Evolutionary conservation across 495 filamentous ascomycete species (phyloP).

Genomic region (Aeminium ludgeri): DNA sequence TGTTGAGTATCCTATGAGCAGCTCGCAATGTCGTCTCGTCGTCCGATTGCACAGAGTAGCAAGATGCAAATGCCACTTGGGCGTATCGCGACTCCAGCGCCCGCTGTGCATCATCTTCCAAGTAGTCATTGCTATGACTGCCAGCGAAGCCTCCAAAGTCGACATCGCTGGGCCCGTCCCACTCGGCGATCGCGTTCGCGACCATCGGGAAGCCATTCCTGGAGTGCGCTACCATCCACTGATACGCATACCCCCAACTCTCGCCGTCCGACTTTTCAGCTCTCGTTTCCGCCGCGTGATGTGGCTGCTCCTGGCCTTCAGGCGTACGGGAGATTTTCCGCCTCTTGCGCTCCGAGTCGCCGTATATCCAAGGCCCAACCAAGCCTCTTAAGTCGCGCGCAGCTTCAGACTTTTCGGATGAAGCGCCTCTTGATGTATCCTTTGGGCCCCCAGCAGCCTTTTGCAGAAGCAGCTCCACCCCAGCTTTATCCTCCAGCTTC

Average conservation of each 20-base stretch:
- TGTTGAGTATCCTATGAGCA: slow-evolving; percentile 43
- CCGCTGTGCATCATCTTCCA: slow-evolving; percentile 35
- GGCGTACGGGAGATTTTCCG: slow-evolving; percentile 36
- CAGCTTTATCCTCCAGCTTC: slow-evolving; percentile 41
- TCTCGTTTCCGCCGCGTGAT: not conserved
- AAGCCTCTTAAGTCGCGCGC: slow-evolving; percentile 59
- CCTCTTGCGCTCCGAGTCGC: slow-evolving; percentile 44
- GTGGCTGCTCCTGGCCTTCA: slow-evolving; percentile 3
- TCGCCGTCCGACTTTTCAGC: not conserved
- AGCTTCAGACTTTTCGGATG: slow-evolving; percentile 26
- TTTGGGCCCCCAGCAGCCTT: slow-evolving; percentile 19
- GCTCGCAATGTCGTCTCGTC: slow-evolving; percentile 42
- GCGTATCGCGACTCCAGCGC: slow-evolving; percentile 47
- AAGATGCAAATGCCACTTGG: slow-evolving; percentile 52
- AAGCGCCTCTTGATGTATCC: not conserved
- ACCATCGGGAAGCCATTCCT: slow-evolving; percentile 30
- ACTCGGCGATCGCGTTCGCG: slow-evolving; percentile 48
- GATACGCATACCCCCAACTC: slow-evolving; percentile 56
- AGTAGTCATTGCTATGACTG: slow-evolving; percentile 20
- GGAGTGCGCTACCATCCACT: slow-evolving; percentile 60
- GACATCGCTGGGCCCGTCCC: slow-evolving; percentile 66
- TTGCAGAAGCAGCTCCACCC: slow-evolving; percentile 50
- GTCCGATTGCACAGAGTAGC: slow-evolving; percentile 50
- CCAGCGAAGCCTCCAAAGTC: slow-evolving; percentile 57
- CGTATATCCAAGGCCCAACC: slow-evolving; percentile 70